phyloP scores from a whole-genome alignment of 2,329 filamentous ascomycete genomes.

The Diaporthe sp. region DNA sequence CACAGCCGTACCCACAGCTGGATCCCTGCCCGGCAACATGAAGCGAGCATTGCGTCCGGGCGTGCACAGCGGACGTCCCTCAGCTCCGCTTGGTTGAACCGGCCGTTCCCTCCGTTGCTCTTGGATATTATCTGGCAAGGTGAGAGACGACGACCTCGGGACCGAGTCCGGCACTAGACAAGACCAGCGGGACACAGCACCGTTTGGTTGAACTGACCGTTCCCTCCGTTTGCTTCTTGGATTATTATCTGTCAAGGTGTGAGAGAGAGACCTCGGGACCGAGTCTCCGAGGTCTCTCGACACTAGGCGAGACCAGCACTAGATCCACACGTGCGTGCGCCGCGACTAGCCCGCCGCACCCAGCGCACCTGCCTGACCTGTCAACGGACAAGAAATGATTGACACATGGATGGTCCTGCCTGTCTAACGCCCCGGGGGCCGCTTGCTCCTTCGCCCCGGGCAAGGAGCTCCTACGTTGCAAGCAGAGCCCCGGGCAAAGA shows the following conservation, averaged over 20 bases:
- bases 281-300: no score
- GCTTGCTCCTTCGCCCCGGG: no score
- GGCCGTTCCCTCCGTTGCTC: no score
- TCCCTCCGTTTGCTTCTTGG: no score
- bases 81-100: not conserved
- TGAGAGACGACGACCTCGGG: no score
- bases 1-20: not conserved
- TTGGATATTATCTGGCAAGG: no score
- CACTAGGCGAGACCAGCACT: not conserved
- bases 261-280: no score
- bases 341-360: not conserved
- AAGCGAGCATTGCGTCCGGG: not conserved
- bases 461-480: not conserved
- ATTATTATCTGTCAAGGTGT: no score
- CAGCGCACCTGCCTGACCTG: not conserved
- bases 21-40: not conserved
- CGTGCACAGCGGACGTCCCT: not conserved
- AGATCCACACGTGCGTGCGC: not conserved
- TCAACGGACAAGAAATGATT: not conserved
- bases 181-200: not conserved
- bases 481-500: not conserved
- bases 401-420: not conserved
- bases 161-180: not conserved
- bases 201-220: not conserved
- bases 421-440: no score